Conservation (phyloP, 164 flowering plant genomes). For the Dillenia turbinata region DNA sequence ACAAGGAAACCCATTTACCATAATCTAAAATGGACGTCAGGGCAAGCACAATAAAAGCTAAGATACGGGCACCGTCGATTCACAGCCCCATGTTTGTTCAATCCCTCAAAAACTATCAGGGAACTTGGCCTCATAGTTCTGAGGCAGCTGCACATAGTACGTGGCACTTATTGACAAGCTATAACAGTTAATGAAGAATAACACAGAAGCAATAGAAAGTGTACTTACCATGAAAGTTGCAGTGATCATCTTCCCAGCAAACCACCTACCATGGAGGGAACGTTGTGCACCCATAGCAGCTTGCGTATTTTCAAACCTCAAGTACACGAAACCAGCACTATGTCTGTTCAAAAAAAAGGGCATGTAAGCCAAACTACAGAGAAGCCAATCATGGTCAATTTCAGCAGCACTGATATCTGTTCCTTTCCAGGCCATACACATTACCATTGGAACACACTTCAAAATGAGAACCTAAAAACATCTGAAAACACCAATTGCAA, state of each 20-base stretch:
- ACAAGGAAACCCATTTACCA: no score
- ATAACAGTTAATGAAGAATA: neutral
- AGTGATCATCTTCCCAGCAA: constrained; percentile 95
- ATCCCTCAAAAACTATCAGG: constrained; percentile 35
- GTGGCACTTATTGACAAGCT: neutral
- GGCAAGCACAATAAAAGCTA: no score
- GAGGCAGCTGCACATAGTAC: constrained; percentile 46
- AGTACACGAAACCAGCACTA: constrained; percentile 73
- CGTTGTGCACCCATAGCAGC: constrained; percentile 65
- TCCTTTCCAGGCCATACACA: no score
- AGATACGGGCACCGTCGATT: no score
- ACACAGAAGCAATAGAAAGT: neutral
- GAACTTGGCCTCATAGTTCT: constrained; percentile 60
- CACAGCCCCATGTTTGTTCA: no score
- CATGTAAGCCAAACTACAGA: no score
- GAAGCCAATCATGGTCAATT: no score
- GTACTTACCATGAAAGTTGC: constrained; percentile 73
- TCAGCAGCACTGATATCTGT: no score
- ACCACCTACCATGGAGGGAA: constrained; percentile 90
- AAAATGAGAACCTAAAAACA: no score
- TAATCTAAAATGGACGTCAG: no score
- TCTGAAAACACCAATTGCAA: neutral
- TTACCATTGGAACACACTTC: no score
- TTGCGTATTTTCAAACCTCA: constrained; percentile 59
- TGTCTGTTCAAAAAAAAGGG: constrained; percentile 39